Conservation (phyloP, 495 filamentous ascomycete genomes). For the Aspergillus biplanus region DNA sequence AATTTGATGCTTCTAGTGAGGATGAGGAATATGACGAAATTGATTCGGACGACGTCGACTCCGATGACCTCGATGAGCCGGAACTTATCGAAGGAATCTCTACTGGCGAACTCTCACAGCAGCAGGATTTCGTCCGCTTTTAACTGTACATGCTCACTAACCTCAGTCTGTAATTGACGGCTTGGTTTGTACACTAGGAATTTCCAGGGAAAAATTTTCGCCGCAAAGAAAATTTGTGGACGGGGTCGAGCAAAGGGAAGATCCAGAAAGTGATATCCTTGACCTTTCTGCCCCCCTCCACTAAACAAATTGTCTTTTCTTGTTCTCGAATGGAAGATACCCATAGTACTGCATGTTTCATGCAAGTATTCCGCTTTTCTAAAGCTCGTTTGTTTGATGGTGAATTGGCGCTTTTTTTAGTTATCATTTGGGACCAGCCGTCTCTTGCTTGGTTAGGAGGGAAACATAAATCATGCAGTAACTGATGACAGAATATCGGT, state of each 20-base stretch:
- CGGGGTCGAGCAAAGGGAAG: constrained; percentile 2
- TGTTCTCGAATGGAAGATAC: constrained; percentile 15
- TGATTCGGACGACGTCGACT: constrained; percentile 87
- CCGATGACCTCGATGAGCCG: constrained; percentile 76
- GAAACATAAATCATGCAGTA: not conserved
- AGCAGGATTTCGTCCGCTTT: constrained; percentile 71
- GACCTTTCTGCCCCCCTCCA: constrained; percentile 10
- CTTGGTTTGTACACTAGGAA: constrained; percentile 16
- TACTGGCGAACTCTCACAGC: constrained; percentile 60
- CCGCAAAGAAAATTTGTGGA: constrained; percentile 13
- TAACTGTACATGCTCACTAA: constrained; percentile 33
- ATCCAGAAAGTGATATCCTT: constrained; percentile 8
- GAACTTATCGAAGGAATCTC: constrained; percentile 47
- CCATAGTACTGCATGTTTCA: constrained; percentile 21
- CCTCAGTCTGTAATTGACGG: constrained; percentile 22
- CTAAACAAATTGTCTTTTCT: constrained; percentile 1
- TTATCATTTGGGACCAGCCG: not conserved
- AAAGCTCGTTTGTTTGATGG: constrained; percentile 4
- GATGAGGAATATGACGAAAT: constrained; percentile 75
- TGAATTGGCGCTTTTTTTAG: constrained; percentile 6
- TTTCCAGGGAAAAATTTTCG: not conserved
- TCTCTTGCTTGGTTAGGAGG: constrained; percentile 3
- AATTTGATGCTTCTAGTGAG: constrained; percentile 82
- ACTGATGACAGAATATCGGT: constrained; percentile 2
- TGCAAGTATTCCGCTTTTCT: constrained; percentile 3